These are phyloP conservation scores for Xylariomycetidae sp. DNA, from an alignment of 2,329 filamentous ascomycete genomes.

Conservation along the genomic window DNA sequence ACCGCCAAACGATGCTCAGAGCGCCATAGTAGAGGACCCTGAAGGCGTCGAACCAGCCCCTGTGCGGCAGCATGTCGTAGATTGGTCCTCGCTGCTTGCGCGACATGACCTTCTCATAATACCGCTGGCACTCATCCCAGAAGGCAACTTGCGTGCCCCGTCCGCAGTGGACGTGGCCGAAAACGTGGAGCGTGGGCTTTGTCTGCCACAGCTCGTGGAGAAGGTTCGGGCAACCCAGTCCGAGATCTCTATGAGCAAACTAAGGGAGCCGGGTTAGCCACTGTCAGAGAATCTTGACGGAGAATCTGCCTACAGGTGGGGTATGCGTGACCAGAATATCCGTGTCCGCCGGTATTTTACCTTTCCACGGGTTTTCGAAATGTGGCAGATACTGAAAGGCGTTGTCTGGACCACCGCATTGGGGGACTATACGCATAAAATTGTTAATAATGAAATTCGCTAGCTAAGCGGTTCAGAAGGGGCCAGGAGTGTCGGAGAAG, in stretches of 20 bases:
- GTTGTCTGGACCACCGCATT: conserved; percentile 65
- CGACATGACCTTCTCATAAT: conserved; percentile 63
- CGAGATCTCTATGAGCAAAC: conserved; percentile 65
- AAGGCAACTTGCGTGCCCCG: conserved; percentile 65
- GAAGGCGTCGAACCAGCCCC: conserved; percentile 42
- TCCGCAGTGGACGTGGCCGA: conserved; percentile 79
- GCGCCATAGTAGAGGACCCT: conserved; percentile 41
- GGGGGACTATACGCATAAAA: no score
- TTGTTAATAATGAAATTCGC: no score
- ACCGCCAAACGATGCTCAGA: conserved; percentile 49
- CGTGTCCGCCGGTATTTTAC: conserved; percentile 64
- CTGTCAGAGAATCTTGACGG: background rate
- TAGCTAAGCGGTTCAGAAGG: no score
- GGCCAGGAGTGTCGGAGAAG: no score
- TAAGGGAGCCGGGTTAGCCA: conserved; percentile 18
- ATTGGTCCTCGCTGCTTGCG: conserved; percentile 37
- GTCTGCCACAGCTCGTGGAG: conserved; percentile 70
- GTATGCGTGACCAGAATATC: conserved; percentile 80
- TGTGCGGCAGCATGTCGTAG: conserved; percentile 42
- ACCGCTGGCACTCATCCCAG: conserved; percentile 69
- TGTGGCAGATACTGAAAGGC: conserved; percentile 71
- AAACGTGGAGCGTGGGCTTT: conserved; percentile 71
- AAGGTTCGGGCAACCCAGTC: conserved; percentile 66
- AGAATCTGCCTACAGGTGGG: conserved; percentile 54
- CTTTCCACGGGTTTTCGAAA: conserved; percentile 67